Percentiles rank a stretch among this genome's conserved stretches.
Evolutionary conservation across 441 rosid species (phyloP).

Genomic region (Kokia cookei): DNA sequence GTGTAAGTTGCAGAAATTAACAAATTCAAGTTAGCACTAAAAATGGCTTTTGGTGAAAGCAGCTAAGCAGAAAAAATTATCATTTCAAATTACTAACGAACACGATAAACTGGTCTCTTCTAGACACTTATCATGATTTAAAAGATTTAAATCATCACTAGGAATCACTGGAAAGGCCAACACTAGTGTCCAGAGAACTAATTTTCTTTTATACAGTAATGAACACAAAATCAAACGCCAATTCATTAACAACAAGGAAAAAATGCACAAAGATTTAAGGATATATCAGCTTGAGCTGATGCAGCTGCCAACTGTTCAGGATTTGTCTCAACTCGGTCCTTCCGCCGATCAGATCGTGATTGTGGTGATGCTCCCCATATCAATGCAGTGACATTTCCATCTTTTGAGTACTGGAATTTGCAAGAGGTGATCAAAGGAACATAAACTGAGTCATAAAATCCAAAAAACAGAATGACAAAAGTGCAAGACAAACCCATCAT

Average conservation of each 20-base stretch:
- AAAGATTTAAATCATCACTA: background rate
- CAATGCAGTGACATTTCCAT: constrained; percentile 69
- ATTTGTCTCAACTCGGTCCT: constrained; percentile 93
- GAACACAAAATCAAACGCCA: background rate
- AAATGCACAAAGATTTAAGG: constrained; percentile 34
- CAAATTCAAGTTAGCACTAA: background rate
- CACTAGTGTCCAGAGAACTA: background rate
- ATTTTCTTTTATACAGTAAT: background rate
- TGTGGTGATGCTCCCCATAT: constrained; percentile 99
- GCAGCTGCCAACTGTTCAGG: constrained; percentile 99
- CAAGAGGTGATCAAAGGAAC: constrained; percentile 5
- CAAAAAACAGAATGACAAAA: background rate
- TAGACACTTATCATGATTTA: background rate
- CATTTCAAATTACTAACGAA: background rate
- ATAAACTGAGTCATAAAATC: background rate
- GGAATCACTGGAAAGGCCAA: background rate
- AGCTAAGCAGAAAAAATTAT: background rate
- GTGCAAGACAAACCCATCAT: background rate
- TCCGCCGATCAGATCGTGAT: constrained; percentile 87
- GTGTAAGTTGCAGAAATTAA: background rate
- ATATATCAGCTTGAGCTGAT: constrained; percentile 95
- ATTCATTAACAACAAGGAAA: background rate
- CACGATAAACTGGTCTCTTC: background rate
- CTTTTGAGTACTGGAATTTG: constrained; percentile 52
- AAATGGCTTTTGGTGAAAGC: background rate